Evolutionary conservation across 2,329 filamentous ascomycete species (phyloP), one percentile per base, ranked within the genome.

Genomic region (Ophiostoma populinum): DNA sequence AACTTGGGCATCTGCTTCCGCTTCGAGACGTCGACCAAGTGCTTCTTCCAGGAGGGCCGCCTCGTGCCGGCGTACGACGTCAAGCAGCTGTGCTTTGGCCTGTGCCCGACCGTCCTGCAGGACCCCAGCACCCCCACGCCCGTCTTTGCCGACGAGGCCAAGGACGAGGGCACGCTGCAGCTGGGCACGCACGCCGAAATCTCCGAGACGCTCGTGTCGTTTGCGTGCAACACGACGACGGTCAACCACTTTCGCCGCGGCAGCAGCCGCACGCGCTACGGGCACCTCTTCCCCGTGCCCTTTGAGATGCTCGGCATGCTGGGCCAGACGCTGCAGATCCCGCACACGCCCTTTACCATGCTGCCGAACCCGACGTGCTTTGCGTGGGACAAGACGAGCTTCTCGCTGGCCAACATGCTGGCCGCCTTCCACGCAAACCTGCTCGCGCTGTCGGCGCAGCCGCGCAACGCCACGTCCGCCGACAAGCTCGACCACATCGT

Each of bases 281-380:
- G 53, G 1, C 65, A 69, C 45, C 40, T 69, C 2, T 68, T 68
- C 37, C 62, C 63, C 13, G 66, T 73, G 1, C 56, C 64, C 0
- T 72, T 72, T 34, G 68, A 72, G 45, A 58, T 73, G 2, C 48
- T 71, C 2, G 67, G 65, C 13, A 72, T 73, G 67, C 50, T 72
- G 2, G 58, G 59, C 31, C 56, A 58, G 25, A 58, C 57, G 0
- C 52, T 69, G 15, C 63, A 69, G 34, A 62, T 70, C 17, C 51
- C 54, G 5, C 50, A 62, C 30, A 67, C 55, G 29, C 57, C 53
- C 37, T 72, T 65, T 40, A 64, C 63, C 3, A 62, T 62, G 50
- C 54, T 72, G 2, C 68, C 68, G 0, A 72, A 72, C 40, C 68
- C 68, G 0, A 71, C 67, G 0, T 52, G 56, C 1, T 63, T 65